Evolutionary conservation across 345 rosid genomes (phyloP), one percentile per base, ranked within the genome.

Genomic region (Euphorbia lathyris): DNA sequence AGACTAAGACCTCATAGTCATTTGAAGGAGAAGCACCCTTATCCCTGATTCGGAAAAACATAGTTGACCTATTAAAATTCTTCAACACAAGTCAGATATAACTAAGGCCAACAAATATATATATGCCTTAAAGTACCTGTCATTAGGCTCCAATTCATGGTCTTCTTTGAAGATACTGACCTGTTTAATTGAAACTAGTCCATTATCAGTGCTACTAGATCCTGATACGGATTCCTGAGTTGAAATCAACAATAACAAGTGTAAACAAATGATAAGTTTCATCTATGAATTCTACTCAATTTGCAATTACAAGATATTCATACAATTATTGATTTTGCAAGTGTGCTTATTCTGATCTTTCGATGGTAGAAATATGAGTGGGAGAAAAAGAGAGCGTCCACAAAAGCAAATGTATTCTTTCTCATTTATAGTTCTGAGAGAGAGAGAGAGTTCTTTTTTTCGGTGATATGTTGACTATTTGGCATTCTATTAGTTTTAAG

Each of bases 221-320:
- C 85, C 86, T 66, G 85, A 85, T 32, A 78, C 34, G 27, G 80
- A 70, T 66, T 84, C 96, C 97, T 95, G 86, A 43, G 8, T 63
- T 57, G 65, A 67, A 32, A 40, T 10, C 56, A 65, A 63, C 63
- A 71, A 38, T 47, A 16, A 32, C 2, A 34, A 43, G 51, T 22
- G 56, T 16, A 52, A 22, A 56, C 16, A 52, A 22, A 56, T 19
- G 43, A n/a, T 14, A 63, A 43, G 13, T 36, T 20, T 63, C 4
- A n/a, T 8, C 60, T 0, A 25, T 51, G 17, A 38, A 62, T 48
- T 38, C 34, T 7, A 19, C 7, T 12, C 5, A 43, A 25, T 43
- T 34, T 26, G 38, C 25, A 17, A n/a, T 65, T 45, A 45, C 29
- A 45, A 47, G 32, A 45, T 45, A 7, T 61, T 61, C 14, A 61